phyloP scores from a whole-genome alignment of 306 rosid genomes.

The Myrica gale region DNA sequence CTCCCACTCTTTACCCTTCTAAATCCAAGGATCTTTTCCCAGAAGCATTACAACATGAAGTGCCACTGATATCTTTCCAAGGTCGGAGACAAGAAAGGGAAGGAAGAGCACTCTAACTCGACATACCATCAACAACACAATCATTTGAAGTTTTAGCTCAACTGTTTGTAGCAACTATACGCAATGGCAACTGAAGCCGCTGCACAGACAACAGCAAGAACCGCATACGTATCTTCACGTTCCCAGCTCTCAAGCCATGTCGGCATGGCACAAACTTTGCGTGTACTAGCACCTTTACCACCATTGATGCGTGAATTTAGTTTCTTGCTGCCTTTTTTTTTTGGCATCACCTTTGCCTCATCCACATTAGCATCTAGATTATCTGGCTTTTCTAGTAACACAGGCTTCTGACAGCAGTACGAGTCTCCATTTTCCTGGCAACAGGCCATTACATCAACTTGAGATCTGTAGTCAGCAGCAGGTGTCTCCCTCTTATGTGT shows the following conservation, averaged over 20 bases:
- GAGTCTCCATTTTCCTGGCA: slow-evolving; percentile 55
- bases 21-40: background rate
- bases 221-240: slow-evolving; percentile 82
- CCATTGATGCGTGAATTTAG: slow-evolving; percentile 42
- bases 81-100: background rate
- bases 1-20: slow-evolving; percentile 11
- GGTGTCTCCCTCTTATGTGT: slow-evolving; percentile 22
- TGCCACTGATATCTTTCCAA: background rate
- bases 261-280: slow-evolving; percentile 60
- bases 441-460: slow-evolving; percentile 42
- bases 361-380: slow-evolving; percentile 39
- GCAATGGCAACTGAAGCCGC: slow-evolving; percentile 75
- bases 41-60: background rate
- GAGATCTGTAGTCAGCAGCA: slow-evolving; percentile 22
- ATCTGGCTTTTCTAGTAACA: slow-evolving; percentile 29
- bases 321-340: slow-evolving; percentile 42
- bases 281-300: slow-evolving; percentile 47
- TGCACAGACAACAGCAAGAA: slow-evolving; percentile 77
- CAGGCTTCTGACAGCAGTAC: slow-evolving; percentile 51
- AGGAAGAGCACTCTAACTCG: slow-evolving; percentile 5
- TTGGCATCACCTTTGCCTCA: slow-evolving; percentile 38
- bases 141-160: slow-evolving; percentile 31
- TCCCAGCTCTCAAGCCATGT: slow-evolving; percentile 89
- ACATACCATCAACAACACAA: background rate
- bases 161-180: slow-evolving; percentile 77